A percentile compares a stretch with the other conserved stretches of the same genome.
Evolutionary conservation across 805 yeast species (phyloP).

Genomic region (Candida dajiaensis): DNA sequence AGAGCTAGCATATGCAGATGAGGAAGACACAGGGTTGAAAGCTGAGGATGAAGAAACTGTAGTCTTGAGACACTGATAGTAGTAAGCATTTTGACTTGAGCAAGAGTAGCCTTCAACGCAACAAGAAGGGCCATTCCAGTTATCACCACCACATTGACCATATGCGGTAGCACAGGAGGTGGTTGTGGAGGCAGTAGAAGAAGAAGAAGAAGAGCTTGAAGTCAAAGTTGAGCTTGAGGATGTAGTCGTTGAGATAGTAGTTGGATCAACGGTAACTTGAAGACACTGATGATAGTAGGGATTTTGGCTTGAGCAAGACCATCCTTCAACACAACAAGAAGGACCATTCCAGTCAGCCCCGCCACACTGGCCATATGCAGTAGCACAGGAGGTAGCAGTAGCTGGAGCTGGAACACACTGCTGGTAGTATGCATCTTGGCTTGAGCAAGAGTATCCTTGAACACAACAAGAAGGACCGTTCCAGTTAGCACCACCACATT

Average conservation of each 20-base stretch:
- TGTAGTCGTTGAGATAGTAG: neutral
- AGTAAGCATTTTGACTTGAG: conserved; percentile 4
- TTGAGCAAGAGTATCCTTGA: conserved; percentile 6
- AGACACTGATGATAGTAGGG: neutral
- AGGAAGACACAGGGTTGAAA: no score
- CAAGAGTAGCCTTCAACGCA: conserved; percentile 12
- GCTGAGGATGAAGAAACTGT: no score
- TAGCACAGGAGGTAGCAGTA: neutral
- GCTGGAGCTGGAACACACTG: conserved; percentile 16
- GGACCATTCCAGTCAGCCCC: conserved; percentile 9
- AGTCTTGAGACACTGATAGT: no score
- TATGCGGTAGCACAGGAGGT: neutral
- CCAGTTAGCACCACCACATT: conserved; percentile 16
- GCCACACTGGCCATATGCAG: conserved; percentile 14
- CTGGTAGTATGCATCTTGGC: conserved; percentile 10
- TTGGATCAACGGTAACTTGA: no score
- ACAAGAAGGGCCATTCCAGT: conserved; percentile 7
- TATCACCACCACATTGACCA: conserved; percentile 16
- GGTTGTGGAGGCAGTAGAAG: conserved; percentile 2
- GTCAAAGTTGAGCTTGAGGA: neutral
- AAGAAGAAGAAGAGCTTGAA: neutral
- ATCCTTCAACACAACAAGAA: conserved; percentile 9
- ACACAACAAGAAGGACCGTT: conserved; percentile 12
- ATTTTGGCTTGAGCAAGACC: conserved; percentile 9
- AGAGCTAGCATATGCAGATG: no score